phyloP scores from a whole-genome alignment of 805 yeast species.

The Teunomyces panamensis region DNA sequence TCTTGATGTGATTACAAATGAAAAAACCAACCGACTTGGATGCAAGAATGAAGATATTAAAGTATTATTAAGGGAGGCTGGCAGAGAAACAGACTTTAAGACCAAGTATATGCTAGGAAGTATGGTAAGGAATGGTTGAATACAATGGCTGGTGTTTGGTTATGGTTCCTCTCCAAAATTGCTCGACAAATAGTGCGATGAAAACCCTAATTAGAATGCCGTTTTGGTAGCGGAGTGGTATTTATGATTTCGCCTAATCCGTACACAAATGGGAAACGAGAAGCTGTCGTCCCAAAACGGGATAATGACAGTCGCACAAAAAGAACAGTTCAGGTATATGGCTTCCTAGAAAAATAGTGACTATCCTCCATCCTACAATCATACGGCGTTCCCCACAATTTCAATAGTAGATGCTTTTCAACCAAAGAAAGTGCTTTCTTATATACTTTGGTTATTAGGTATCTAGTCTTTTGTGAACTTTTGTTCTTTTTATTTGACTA shows the following conservation, averaged over 20 bases:
- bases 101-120: neutral
- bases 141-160: conserved; percentile 1
- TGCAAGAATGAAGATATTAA: neutral
- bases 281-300: neutral
- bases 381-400: too few species aligned
- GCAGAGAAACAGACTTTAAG: neutral
- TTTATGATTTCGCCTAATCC: conserved; percentile 3
- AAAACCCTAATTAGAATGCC: conserved; percentile 1
- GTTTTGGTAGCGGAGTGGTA: conserved; percentile 1
- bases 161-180: neutral
- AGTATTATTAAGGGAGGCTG: neutral
- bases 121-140: neutral
- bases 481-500: neutral
- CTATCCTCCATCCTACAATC: neutral
- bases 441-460: too few species aligned
- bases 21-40: neutral
- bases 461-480: neutral
- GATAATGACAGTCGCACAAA: neutral
- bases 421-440: too few species aligned
- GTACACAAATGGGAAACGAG: conserved; percentile 1
- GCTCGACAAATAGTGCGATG: conserved; percentile 1
- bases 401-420: too few species aligned
- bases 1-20: neutral
- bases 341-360: neutral
- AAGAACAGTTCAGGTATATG: neutral